Conservation (phyloP, 208 protist species). For the Balamuthia mandrillaris region DNA sequence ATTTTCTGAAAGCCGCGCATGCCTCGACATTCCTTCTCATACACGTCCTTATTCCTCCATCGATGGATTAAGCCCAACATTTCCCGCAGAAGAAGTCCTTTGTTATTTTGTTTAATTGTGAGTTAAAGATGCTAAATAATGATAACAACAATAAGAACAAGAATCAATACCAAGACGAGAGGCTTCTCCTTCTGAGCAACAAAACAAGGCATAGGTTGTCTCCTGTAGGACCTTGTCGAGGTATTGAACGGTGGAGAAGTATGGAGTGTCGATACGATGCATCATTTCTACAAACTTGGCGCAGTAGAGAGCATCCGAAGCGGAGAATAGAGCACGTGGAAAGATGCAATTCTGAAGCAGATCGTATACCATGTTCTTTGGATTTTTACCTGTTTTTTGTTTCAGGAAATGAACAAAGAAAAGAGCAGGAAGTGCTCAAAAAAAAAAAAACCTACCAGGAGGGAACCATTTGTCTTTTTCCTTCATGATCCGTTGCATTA, state of each 20-base stretch:
- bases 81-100: neutral
- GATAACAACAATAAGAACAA: too few relatives aligned
- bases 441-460: too few relatives aligned
- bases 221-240: slow-evolving; percentile 38
- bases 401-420: too few relatives aligned
- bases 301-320: slow-evolving; percentile 62
- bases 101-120: too few relatives aligned
- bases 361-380: too few relatives aligned
- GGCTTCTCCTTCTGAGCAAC: neutral
- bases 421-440: too few relatives aligned
- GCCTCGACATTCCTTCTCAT: neutral
- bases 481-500: too few relatives aligned
- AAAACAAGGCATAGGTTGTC: too few relatives aligned
- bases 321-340: slow-evolving; percentile 51
- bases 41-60: neutral
- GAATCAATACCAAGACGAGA: too few relatives aligned
- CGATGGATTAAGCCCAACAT: neutral
- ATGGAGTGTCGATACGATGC: slow-evolving; percentile 37
- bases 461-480: too few relatives aligned
- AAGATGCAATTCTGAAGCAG: slow-evolving; percentile 67
- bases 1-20: neutral
- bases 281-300: slow-evolving; percentile 55
- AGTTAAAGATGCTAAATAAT: too few relatives aligned
- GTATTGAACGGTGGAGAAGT: slow-evolving; percentile 55
- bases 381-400: too few relatives aligned